phyloP scores from a whole-genome alignment of 78 protist species.

The Dictyostelium firmibasis region DNA sequence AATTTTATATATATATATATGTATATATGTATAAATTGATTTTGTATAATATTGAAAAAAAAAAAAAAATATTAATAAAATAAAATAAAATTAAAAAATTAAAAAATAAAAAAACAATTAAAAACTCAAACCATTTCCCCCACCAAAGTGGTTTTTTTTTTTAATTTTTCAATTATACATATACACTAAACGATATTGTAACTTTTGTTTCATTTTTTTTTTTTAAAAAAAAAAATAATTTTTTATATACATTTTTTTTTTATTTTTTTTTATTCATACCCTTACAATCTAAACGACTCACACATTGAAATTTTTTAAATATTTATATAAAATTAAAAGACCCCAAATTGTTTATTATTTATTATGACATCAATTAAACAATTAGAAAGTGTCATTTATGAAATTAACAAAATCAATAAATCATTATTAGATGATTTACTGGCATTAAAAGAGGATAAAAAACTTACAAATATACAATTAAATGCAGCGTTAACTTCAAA shows the following conservation, averaged over 20 bases:
- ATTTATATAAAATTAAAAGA: no score
- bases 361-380: constrained; percentile 57
- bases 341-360: not conserved
- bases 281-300: not conserved
- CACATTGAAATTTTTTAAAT: not conserved
- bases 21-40: no score
- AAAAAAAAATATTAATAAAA: no score
- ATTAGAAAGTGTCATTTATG: constrained; percentile 27
- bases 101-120: no score
- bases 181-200: not conserved
- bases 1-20: no score
- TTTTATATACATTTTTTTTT: not conserved
- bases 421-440: constrained; percentile 68
- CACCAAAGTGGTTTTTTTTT: not conserved
- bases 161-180: not conserved
- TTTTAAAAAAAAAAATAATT: not conserved
- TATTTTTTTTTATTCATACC: not conserved
- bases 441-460: constrained; percentile 67
- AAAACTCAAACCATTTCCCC: not conserved
- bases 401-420: constrained; percentile 44
- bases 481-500: constrained; percentile 26
- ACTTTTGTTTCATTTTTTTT: not conserved
- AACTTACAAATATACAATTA: constrained; percentile 56
- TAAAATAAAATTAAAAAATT: no score
- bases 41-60: no score